phyloP scores from a whole-genome alignment of 1,284 basidiomycete genomes.

The Chondrostereum purpureum region DNA sequence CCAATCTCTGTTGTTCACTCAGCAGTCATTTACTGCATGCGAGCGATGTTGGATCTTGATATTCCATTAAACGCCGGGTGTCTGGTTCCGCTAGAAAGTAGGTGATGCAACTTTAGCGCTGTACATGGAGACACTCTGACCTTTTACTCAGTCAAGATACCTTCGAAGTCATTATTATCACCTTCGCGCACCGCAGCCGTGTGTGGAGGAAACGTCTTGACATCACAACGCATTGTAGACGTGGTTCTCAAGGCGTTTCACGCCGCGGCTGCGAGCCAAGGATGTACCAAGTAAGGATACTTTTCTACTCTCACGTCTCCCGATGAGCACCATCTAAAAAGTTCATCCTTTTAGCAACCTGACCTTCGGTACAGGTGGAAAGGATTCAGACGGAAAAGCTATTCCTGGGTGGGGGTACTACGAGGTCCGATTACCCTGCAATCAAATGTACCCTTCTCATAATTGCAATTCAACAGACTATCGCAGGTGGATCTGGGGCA shows the following conservation, averaged over 20 bases:
- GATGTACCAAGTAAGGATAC: conserved; percentile 75
- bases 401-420: conserved; percentile 92
- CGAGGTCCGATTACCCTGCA: conserved; percentile 42
- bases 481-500: conserved; percentile 54
- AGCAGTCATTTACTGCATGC: conserved; percentile 93
- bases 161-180: conserved; percentile 71
- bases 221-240: conserved; percentile 91
- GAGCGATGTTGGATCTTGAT: conserved; percentile 86
- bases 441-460: conserved; percentile 5
- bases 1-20: conserved; percentile 87
- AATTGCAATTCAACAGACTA: conserved; percentile 50
- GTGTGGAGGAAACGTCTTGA: conserved; percentile 90
- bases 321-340: not conserved
- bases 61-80: conserved; percentile 95
- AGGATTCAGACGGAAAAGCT: conserved; percentile 72
- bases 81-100: conserved; percentile 72
- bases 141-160: conserved; percentile 63
- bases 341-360: conserved; percentile 71
- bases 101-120: conserved; percentile 17
- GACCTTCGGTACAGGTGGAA: conserved; percentile 87
- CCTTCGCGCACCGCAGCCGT: conserved; percentile 87
- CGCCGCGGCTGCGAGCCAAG: conserved; percentile 90
- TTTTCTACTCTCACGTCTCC: conserved; percentile 3
- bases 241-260: conserved; percentile 93
- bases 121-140: conserved; percentile 6